Evolutionary conservation across 495 filamentous ascomycete genomes (phyloP).

Genomic region (Chaetomium tenue): DNA sequence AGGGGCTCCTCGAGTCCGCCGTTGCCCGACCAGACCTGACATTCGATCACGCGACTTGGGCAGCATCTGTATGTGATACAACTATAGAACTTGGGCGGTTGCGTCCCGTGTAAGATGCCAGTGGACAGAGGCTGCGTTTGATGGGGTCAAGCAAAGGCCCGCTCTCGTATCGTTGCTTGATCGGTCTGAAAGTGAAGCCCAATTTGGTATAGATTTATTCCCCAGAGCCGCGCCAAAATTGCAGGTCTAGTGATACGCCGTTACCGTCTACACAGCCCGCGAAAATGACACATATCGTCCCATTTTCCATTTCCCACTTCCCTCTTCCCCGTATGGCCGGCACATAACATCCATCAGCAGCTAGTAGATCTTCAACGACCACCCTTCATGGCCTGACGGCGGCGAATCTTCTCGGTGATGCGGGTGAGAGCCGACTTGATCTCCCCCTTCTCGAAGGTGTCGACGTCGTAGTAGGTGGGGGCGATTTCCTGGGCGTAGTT

Average conservation of each 20-base stretch:
- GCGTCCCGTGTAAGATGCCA: no score
- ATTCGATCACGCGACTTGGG: neutral
- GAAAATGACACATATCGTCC: neutral
- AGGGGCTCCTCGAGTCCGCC: neutral
- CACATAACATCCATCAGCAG: neutral
- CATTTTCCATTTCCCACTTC: neutral
- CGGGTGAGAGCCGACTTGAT: conserved; percentile 73
- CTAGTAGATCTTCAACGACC: conserved; percentile 17
- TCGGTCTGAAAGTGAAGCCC: neutral
- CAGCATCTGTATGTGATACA: neutral
- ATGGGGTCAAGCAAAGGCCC: neutral
- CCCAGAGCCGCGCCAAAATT: neutral
- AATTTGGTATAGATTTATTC: neutral
- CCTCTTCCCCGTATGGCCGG: neutral
- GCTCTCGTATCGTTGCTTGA: neutral
- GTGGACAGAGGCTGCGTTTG: no score
- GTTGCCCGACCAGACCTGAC: neutral
- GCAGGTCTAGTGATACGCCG: neutral
- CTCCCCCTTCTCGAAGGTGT: conserved; percentile 78
- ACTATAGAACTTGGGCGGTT: no score
- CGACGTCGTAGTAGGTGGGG: conserved; percentile 86
- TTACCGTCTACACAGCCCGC: neutral
- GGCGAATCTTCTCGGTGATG: conserved; percentile 69
- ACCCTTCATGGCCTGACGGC: conserved; percentile 67
- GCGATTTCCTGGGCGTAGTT: conserved; percentile 66